phyloP scores from a whole-genome alignment of 108 stramenopile species.

The Aurantiochytrium sp. region DNA sequence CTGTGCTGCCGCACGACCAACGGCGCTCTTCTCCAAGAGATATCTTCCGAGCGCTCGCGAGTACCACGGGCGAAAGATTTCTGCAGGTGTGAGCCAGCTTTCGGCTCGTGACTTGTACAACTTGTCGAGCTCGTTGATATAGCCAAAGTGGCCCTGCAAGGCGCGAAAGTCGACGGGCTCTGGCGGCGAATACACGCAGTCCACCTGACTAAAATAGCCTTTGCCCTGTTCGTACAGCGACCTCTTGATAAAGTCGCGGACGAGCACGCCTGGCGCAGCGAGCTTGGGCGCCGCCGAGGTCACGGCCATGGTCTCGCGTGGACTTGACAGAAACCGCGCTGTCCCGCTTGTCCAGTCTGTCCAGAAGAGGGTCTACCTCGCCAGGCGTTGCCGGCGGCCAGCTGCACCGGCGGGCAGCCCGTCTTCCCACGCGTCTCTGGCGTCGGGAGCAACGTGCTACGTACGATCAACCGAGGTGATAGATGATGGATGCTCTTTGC shows the following conservation, averaged over 20 bases:
- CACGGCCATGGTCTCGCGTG: too few relatives aligned
- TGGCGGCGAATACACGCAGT: not conserved
- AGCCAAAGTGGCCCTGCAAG: not conserved
- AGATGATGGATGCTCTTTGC: too few relatives aligned
- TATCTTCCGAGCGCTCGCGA: not conserved
- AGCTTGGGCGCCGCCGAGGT: not conserved
- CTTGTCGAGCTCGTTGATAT: not conserved
- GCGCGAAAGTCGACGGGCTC: not conserved
- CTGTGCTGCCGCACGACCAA: not conserved
- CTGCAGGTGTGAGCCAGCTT: not conserved
- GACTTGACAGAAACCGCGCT: too few relatives aligned
- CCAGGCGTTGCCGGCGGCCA: too few relatives aligned
- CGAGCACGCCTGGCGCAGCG: not conserved
- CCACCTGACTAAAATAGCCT: not conserved
- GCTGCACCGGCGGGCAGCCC: too few relatives aligned
- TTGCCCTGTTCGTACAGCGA: not conserved
- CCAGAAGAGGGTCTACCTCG: too few relatives aligned
- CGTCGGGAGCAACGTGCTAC: too few relatives aligned
- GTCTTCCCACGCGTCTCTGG: too few relatives aligned
- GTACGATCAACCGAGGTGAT: too few relatives aligned
- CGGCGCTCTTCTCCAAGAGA: not conserved
- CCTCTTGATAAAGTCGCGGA: not conserved
- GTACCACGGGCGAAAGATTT: conserved; percentile 18
- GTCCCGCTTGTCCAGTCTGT: too few relatives aligned
- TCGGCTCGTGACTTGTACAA: not conserved